These are phyloP conservation scores for Plasmodium vivax DNA, from an alignment of 169 alveolate genomes.

Conservation along the genomic window DNA sequence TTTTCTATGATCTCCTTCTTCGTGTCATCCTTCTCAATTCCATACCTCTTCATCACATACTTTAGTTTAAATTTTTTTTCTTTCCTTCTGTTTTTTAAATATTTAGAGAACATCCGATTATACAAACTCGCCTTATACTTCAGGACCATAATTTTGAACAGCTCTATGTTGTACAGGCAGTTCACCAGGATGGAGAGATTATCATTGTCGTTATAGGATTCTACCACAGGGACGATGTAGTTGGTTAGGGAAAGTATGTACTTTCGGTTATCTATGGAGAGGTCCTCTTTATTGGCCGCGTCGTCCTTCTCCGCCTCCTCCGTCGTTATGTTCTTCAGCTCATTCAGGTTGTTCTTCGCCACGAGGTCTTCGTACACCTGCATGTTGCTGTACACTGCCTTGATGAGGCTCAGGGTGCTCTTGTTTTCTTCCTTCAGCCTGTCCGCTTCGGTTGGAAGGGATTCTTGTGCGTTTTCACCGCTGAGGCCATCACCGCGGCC, in stretches of 20 bases:
- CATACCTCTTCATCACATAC: conserved; percentile 41
- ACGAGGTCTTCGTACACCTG: not conserved
- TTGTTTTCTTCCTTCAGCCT: not conserved
- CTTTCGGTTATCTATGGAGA: conserved; percentile 20
- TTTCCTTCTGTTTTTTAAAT: conserved; percentile 20
- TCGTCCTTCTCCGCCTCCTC: conserved; percentile 3
- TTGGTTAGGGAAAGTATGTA: conserved; percentile 57
- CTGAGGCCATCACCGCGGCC: not conserved
- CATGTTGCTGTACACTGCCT: not conserved
- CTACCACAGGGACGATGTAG: conserved; percentile 63
- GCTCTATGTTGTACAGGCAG: conserved; percentile 50
- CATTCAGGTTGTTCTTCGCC: conserved; percentile 12
- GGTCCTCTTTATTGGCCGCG: not conserved
- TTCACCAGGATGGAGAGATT: conserved; percentile 55
- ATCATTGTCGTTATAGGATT: conserved; percentile 59
- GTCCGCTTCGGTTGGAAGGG: not conserved
- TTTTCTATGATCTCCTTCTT: conserved; percentile 22
- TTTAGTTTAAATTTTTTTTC: conserved; percentile 62
- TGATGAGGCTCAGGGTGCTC: not conserved
- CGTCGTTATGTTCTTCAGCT: not conserved
- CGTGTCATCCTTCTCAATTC: conserved; percentile 1
- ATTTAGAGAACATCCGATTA: conserved; percentile 25
- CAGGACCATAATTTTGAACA: conserved; percentile 44
- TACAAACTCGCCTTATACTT: conserved; percentile 52
- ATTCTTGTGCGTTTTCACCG: not conserved